Evolutionary conservation across 176 grass and related monocot genomes (phyloP), one percentile per base, ranked within the genome.

Genomic region (Paspalum notatum): DNA sequence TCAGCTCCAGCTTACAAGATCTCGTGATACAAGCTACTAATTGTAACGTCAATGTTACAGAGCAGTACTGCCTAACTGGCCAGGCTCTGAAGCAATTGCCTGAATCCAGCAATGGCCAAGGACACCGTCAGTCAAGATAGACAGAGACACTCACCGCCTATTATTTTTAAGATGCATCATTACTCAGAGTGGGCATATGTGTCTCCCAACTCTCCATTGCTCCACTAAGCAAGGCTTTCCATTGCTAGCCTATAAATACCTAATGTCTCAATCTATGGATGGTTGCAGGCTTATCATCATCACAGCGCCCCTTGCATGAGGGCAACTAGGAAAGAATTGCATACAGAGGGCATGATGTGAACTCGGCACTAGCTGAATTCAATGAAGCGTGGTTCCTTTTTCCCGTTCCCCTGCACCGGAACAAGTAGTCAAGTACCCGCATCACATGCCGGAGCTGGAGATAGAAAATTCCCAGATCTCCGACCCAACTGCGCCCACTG

Each of bases 271-370:
- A 72, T 72, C 38, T 18, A 41, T 41, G 50, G 27, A 74, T 74
- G 71, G 50, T 74, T 20, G 71, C 49, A 73, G 61, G 54, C 48
- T 44, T 71, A 71, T 71, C 68, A 51, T 50, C 26, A 52, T 62
- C 64, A 62, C 32, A 45, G 20, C 77, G 64, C 64, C 51, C 50
- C 52, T 68, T 58, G 69, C 52, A 86, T 61, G 43, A 74, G 69
- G 60, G 77, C 77, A 72, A 44, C 39, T 47, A 83, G 63, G 72
- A 82, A 43, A 58, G 72, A 66, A 82, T 90, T 85, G 77, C 49
- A 59, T 59, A 58, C 79, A 66, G 67, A 73, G 41, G 12, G 62
- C 87, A 58, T 85, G 83, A 85, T 82, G 83, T 82, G 83, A 86
- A 59, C 78, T 72, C 37, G 4, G 72, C 57, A 82, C 78, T 89